Conservation (phyloP, 2,329 filamentous ascomycete genomes). For the Curvularia sp. region DNA sequence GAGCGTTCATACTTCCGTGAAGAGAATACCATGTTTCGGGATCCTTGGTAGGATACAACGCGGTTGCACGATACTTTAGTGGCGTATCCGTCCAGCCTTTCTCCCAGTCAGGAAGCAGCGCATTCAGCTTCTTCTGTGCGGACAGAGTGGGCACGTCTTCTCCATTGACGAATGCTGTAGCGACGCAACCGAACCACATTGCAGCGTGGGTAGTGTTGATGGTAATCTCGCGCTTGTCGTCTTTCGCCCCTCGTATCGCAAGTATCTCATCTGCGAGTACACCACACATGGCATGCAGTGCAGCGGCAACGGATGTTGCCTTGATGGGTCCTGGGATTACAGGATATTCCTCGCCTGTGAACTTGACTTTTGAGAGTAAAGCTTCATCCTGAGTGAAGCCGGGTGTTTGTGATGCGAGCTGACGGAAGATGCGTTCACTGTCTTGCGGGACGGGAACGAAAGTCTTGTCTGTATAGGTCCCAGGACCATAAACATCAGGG, state of each 20-base stretch:
- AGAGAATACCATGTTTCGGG: constrained; percentile 58
- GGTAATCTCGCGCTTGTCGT: constrained; percentile 2
- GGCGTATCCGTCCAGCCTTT: constrained; percentile 1
- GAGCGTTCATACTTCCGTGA: constrained; percentile 58
- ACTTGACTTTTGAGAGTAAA: constrained; percentile 47
- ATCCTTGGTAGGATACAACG: constrained; percentile 56
- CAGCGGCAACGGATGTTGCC: constrained; percentile 52
- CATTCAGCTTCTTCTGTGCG: background rate
- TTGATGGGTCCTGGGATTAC: constrained; percentile 56
- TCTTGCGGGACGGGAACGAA: constrained; percentile 48
- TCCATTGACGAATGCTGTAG: constrained; percentile 16
- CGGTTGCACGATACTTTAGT: constrained; percentile 30
- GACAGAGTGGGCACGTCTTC: background rate
- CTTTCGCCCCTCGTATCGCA: constrained; percentile 3
- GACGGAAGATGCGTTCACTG: background rate
- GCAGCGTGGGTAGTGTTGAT: constrained; percentile 2
- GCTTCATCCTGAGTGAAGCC: constrained; percentile 50
- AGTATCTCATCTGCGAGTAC: constrained; percentile 52
- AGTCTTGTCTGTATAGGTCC: constrained; percentile 50
- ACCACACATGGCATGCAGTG: constrained; percentile 55
- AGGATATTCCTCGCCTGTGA: constrained; percentile 51
- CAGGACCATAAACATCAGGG: constrained; percentile 49
- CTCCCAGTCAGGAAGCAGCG: constrained; percentile 2
- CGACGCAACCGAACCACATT: constrained; percentile 27
- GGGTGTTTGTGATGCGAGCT: constrained; percentile 47